Conservation (phyloP, 257 asterid species). For the Solanum piurae region DNA sequence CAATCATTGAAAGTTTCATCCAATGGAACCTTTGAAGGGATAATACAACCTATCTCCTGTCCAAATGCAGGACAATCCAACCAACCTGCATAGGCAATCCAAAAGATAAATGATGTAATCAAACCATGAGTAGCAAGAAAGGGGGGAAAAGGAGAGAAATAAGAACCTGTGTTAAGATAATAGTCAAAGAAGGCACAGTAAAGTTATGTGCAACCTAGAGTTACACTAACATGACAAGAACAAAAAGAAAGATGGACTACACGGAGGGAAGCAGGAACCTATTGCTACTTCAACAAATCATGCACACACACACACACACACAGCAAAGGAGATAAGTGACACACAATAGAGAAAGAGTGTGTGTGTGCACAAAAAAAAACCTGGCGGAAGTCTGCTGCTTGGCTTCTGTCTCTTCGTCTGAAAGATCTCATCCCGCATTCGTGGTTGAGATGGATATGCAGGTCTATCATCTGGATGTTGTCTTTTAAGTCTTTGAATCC, state of each 20-base stretch:
- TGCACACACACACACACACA: not conserved
- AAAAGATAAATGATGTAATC: not conserved
- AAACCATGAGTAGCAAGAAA: not conserved
- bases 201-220: not conserved
- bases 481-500: slow-evolving; percentile 55
- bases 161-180: not conserved
- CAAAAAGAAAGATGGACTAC: not conserved
- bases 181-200: not conserved
- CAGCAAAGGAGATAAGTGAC: not conserved
- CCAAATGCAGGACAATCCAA: slow-evolving; percentile 83
- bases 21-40: slow-evolving; percentile 96
- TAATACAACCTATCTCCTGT: slow-evolving; percentile 54
- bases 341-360: not conserved
- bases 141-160: not conserved
- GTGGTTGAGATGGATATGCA: slow-evolving; percentile 41
- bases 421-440: slow-evolving; percentile 39
- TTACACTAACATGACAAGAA: not conserved
- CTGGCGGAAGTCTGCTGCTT: slow-evolving; percentile 75
- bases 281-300: not conserved
- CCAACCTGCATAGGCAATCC: slow-evolving; percentile 62
- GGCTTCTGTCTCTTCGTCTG: slow-evolving; percentile 55
- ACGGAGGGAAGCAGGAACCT: not conserved
- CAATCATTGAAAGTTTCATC: slow-evolving; percentile 69
- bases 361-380: slow-evolving; percentile 16
- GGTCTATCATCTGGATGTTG: slow-evolving; percentile 65